Base-by-base conservation (phyloP, 2,329 filamentous ascomycete species). In the Teratosphaeria pseudoeucalypti region DNA sequence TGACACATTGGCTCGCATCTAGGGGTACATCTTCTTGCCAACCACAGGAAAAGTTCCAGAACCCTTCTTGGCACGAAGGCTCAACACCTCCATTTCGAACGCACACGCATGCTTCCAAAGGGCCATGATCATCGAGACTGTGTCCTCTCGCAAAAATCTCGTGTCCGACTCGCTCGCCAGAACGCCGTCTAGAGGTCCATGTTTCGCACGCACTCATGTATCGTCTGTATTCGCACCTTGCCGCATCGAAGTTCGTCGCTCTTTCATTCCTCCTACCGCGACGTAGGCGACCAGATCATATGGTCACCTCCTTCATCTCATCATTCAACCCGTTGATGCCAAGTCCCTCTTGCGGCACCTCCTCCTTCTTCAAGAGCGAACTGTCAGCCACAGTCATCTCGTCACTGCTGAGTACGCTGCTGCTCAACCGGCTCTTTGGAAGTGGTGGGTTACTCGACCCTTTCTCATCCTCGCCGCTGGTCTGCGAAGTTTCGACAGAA, bases 261-360 rank as follows among this genome's bases (percentile, higher is more conserved):
- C 3, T n/a, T 6, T 49, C 16, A 16, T n/a, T 6, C 12, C 37
- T n/a, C 37, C 6, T 5, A 43, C 37, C 19, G 16, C 19, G 43
- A 6, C 16, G 43, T n/a, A 23, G 16, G 19, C 6, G 43, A 19
- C 19, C 43, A n/a, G 16, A 5, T n/a, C 19, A 55, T 43, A 79
- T 79, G 67, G 78, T 76, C 55, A 79, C 76, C 14, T 76, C 78
- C 71, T 78, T 79, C 71, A 79, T 75, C 63, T 78, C 77, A 52
- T 68, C 70, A 64, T 68, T 58, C 49, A 60, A 58, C 2, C 57
- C 60, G 10, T 61, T 63, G 11, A 59, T 63, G 3, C 37, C 54
- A 6, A 49, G 43, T 11, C 43, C 43, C 16, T 49, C 43, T 47
- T 57, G 53, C 7, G 47, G 47, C 11, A 58, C 59, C 26, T 59